Evolutionary conservation across 768 basidiomycete genomes (phyloP), one percentile per base, ranked within the genome.

Genomic region (Melanogaster broomeanus): DNA sequence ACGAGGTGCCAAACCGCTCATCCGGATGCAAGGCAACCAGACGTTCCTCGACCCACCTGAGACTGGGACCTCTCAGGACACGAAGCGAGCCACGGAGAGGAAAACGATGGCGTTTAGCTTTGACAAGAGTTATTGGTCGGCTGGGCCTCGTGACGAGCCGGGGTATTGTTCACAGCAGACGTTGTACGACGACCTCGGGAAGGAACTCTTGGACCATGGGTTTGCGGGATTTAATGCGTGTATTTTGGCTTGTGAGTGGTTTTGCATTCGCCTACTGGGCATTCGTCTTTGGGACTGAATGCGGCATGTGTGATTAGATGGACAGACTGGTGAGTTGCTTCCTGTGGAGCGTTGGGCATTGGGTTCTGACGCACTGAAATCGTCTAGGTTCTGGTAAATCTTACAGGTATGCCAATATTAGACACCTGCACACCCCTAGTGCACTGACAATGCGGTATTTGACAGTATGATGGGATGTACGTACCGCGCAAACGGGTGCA

Each of bases 71-170:
- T 59, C 74, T 35, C 85, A 84, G 64, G 81, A 84, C 63, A 69
- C 81, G 18, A 90, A 90, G 62, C 88, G 91, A 63, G 90, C 93
- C 16, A 87, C 89, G 8, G 95, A 97, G 71, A 85, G 91, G 60
- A 96, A 90, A 75, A 81, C 86, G 6, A 88, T 94, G 83, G 70
- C 81, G 0, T 98, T 98, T 71, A 88, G 89, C 56, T 98, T 98
- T 60, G 96, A 98, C 80, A 96, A 95, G 79, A 90, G 88, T 48
- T 98, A 98, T 71, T 96, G 94, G 95, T 94, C 93, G 35, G 93
- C 93, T 13, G 92, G 94, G 1, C 79, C 88, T 10, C 79, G 90
- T 61, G 90, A 94, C 64, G 96, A 97, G 51, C 87, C 91, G 1
- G 77, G 79, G 13, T 98, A 98, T 65, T 95, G 93, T 59, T 92